A percentile compares a stretch with the other conserved stretches of the same genome.
Evolutionary conservation across 192 early-diverging fungal species (phyloP).

Genomic region (Coemansia sp.): DNA sequence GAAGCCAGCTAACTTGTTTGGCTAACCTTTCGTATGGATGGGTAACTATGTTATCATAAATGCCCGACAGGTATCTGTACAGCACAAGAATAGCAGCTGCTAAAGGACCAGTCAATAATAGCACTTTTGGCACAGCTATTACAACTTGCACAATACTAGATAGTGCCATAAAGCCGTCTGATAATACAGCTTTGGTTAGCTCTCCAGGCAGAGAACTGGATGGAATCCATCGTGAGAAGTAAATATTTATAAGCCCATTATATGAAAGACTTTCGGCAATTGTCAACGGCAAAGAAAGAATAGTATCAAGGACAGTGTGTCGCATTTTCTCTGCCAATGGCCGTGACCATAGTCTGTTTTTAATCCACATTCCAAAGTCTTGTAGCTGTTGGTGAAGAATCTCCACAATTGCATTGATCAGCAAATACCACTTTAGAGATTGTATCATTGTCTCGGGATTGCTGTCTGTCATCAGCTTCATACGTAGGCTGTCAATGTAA

Average conservation of each 20-base stretch:
- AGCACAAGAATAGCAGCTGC: neutral
- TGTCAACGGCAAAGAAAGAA: constrained; percentile 15
- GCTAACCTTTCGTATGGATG: neutral
- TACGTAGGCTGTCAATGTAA: constrained; percentile 19
- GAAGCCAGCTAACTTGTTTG: neutral
- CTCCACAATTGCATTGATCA: constrained; percentile 16
- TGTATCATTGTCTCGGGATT: constrained; percentile 22
- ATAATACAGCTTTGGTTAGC: neutral
- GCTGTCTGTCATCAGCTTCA: constrained; percentile 24
- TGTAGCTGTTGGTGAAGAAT: constrained; percentile 14
- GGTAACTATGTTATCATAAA: neutral
- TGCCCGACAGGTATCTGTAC: neutral
- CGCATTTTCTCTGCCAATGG: constrained; percentile 9
- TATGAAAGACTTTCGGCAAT: constrained; percentile 12
- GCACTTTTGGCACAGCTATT: neutral
- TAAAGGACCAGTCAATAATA: neutral
- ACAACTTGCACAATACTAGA: neutral
- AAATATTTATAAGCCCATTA: neutral
- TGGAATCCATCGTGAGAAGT: neutral
- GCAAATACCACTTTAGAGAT: constrained; percentile 27
- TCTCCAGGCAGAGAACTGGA: neutral
- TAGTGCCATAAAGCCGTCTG: neutral
- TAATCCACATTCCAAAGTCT: neutral
- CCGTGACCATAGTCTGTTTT: constrained; percentile 5
- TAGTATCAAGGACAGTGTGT: neutral